Evolutionary conservation across 768 basidiomycete genomes (phyloP), one percentile per base, ranked within the genome.

Genomic region (Suillus paluster): DNA sequence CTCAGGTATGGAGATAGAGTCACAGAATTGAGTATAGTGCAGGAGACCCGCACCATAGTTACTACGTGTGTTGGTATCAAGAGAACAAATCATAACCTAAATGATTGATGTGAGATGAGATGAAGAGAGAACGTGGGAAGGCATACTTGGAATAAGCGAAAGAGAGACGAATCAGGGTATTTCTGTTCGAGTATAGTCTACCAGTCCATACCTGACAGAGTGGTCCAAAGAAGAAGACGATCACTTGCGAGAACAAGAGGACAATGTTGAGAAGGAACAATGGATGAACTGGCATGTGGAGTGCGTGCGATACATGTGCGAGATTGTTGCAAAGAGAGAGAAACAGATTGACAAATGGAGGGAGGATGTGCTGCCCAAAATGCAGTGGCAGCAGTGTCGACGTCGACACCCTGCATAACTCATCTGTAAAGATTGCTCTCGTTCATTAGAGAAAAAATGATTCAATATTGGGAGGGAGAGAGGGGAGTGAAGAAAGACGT

Each of bases 21-120:
- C 74, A 50, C 77, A 79, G 63, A 75, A 78, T 60, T 79, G 73
- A 5, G 67, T 71, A 68, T 76, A 81, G 5, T 70, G 66, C 0
- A 75, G 69, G 0, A 76, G 45, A 0, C 77, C 75, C 0, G 77
- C 74, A 0, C 69, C 73, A 52, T 79, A 79, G 11, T 69, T 69
- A 15, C 38, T 50, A 5, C 48, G 59, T 2, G 70, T 73, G 5
- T 50, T 62, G 3, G 65, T 45, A 0, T 70, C 68, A 1, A 73
- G 55, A 5, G 69, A 62, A 3, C 41, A 45, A 14, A 57, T 52
- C 6, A 73, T 55, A 2, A 59, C 36, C 56, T 57, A 39, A 19
- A n/a, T n/a, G n/a, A n/a, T n/a, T n/a, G n/a, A 23, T 23, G 49
- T 23, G 15, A 41, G 41, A 41, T 30, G n/a, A n/a, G n/a, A n/a